Base-by-base conservation (phyloP, 2,329 filamentous ascomycete species). In the Colletotrichum sp. region DNA sequence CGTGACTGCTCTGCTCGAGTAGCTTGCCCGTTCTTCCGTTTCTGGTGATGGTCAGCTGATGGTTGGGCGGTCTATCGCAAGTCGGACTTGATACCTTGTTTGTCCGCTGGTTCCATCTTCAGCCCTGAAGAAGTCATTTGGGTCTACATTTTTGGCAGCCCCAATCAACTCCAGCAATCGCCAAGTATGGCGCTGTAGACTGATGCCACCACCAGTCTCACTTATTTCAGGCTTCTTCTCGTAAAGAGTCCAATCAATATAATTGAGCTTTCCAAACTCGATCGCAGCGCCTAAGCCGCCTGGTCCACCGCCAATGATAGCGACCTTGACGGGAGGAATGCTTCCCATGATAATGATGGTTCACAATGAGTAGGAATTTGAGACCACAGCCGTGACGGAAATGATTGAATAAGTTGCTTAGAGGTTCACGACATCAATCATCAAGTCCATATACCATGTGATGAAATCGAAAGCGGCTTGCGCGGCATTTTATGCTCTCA, bases 201-300 rank as follows among this genome's bases (percentile, higher is more conserved):
- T 83, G 65, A 85, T 84, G n/a, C 84, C 84, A 6, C 82, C 83
- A 8, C 84, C 83, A 0, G 82, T 83, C 68, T 85, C 84, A 24
- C 83, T 84, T 70, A 85, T 82, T 30, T 81, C 77, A 7, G 80
- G 67, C 62, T 83, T 84, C 78, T 84, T 84, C 71, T 84, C 83
- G 70, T 84, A 84, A 6, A 84, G 66, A 5, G 78, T 79, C 78
- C 82, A 83, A 18, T 83, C 80, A n/a, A 84, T 79, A 13, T 82
- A 79, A 4, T 80, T 74, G 1, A 81, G 70, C 43, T 79, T 80
- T 12, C 77, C 77, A 13, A 84, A 78, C 16, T 81, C 81, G 60
- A 84, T 84, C 1, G 83, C 82, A n/a, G 81, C 80, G 8, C 79
- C 81, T 8, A 83, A 65, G 1, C 81, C 81, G 5, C 80, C 81